Evolutionary conservation across 2,329 filamentous ascomycete genomes (phyloP).

Genomic region (Aspergillus hiratsukae): DNA sequence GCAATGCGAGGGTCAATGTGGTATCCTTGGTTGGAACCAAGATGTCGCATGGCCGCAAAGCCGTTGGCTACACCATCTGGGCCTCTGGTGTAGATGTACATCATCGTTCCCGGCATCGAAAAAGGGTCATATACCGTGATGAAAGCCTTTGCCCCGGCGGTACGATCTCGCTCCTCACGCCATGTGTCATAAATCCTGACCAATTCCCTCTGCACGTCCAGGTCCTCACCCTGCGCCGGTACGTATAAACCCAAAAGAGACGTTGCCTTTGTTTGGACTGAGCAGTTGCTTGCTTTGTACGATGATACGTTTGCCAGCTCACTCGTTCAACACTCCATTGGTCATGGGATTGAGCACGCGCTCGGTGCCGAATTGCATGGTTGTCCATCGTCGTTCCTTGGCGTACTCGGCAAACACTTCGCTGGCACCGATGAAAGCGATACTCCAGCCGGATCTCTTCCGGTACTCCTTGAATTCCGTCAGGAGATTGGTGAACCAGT

Average conservation of each 20-base stretch:
- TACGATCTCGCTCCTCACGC: slow-evolving; percentile 32
- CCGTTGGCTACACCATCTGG: not conserved
- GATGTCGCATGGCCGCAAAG: not conserved
- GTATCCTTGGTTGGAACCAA: not conserved
- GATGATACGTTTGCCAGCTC: slow-evolving; percentile 34
- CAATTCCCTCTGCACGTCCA: slow-evolving; percentile 28
- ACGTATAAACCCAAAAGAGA: slow-evolving; percentile 33
- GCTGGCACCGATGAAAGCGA: slow-evolving; percentile 37
- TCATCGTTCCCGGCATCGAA: not conserved
- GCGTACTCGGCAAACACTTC: slow-evolving; percentile 29
- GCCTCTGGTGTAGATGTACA: not conserved
- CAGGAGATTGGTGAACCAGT: slow-evolving; percentile 23
- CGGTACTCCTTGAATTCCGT: slow-evolving; percentile 34
- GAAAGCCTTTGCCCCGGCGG: slow-evolving; percentile 30
- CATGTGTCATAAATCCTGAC: slow-evolving; percentile 36
- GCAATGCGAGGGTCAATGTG: not conserved
- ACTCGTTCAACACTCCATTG: slow-evolving; percentile 35
- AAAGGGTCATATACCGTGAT: slow-evolving; percentile 38
- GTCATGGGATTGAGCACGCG: slow-evolving; percentile 39
- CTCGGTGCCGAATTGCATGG: slow-evolving; percentile 36
- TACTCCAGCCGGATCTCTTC: slow-evolving; percentile 24
- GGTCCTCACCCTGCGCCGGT: slow-evolving; percentile 27
- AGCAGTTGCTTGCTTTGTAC: slow-evolving; percentile 36
- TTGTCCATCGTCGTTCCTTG: slow-evolving; percentile 28
- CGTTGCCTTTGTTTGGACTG: slow-evolving; percentile 28